These are phyloP conservation scores for Leptographium radiaticola DNA, from an alignment of 2,329 filamentous ascomycete species.

Conservation along the genomic window DNA sequence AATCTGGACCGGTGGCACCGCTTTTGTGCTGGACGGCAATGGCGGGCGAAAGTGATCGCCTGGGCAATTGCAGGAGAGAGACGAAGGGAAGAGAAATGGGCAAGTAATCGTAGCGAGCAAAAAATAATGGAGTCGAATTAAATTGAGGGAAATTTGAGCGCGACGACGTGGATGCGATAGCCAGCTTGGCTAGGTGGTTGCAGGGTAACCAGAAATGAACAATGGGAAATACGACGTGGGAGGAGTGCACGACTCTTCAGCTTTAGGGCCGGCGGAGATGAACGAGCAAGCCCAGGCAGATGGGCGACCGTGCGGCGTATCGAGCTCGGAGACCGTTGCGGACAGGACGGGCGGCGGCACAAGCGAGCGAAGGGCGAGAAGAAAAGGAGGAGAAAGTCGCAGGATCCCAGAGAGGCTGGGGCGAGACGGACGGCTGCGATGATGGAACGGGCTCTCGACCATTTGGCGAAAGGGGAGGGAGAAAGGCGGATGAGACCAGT, in stretches of 20 bases:
- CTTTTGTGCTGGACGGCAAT: not conserved
- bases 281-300: not conserved
- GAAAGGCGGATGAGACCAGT: not conserved
- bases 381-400: not conserved
- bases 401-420: not conserved
- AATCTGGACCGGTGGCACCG: constrained; percentile 1
- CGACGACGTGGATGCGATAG: constrained; percentile 1
- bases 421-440: not conserved
- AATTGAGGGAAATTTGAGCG: constrained; percentile 3
- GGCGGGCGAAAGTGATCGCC: not conserved
- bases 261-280: not conserved
- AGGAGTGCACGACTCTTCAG: not conserved
- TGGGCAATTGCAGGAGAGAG: not conserved
- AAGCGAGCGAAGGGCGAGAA: not conserved
- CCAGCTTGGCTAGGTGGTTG: not conserved
- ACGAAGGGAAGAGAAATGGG: constrained; percentile 14
- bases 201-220: constrained; percentile 1
- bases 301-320: not conserved
- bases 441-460: not conserved
- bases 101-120: not conserved
- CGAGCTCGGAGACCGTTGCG: not conserved
- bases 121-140: constrained; percentile 1
- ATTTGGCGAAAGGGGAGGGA: not conserved
- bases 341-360: too few relatives aligned
- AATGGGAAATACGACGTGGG: not conserved